Conservation (phyloP, 2,329 filamentous ascomycete genomes). For the Colletotrichum sp. region DNA sequence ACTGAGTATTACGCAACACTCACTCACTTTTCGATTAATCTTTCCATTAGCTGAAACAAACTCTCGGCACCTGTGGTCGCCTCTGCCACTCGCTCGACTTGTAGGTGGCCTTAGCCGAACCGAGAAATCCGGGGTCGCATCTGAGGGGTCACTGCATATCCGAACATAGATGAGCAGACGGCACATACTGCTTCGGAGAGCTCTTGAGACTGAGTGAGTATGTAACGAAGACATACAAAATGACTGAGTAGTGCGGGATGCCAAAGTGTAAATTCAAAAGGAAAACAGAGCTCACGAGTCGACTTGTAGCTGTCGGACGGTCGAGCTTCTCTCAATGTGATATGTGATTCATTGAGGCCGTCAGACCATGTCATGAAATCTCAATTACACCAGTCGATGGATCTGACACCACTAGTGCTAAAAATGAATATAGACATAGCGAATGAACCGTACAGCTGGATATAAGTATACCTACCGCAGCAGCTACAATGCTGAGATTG, state of each 20-base stretch:
- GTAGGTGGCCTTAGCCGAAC: neutral
- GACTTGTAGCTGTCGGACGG: neutral
- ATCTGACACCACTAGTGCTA: neutral
- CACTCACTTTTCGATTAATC: neutral
- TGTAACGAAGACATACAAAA: too few relatives aligned
- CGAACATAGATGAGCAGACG: neutral
- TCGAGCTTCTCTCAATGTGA: neutral
- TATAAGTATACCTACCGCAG: neutral
- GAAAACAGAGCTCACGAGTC: neutral
- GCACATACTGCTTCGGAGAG: neutral
- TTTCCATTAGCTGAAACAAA: slow-evolving; percentile 12
- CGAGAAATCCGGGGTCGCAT: neutral
- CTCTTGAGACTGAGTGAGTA: too few relatives aligned
- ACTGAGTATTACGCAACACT: slow-evolving; percentile 1
- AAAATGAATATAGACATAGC: fast-evolving
- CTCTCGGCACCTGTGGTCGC: neutral
- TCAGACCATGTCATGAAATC: neutral
- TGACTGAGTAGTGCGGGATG: neutral
- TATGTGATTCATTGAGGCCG: neutral
- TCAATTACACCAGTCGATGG: neutral
- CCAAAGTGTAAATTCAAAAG: too few relatives aligned
- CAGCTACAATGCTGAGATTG: neutral
- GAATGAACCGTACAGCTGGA: neutral
- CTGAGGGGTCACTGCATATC: neutral
- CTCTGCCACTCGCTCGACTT: neutral